Evolutionary conservation across 805 yeast species (phyloP), one percentile per base, ranked within the genome.

Genomic region (Kodamaea fukazawae): DNA sequence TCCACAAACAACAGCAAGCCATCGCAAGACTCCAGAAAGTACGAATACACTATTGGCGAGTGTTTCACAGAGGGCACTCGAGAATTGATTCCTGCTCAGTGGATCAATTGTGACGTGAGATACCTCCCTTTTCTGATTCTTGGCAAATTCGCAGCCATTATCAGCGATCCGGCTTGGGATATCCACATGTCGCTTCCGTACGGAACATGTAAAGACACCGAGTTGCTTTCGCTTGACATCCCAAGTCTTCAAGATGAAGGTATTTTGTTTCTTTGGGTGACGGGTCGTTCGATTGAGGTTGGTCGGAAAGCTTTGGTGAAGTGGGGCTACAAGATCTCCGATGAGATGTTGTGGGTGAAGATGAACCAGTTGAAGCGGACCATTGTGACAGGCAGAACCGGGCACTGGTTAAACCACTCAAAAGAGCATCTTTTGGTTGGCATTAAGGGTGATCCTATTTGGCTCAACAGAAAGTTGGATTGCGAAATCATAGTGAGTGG

Each of bases 141-240:
- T 41, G 96, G 97, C 2, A 80, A 83, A 62, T 86, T 86, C 64
- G 89, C 75, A 29, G 88, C 82, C 2, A 79, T 90, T 9, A 77
- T 91, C 40, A 91, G 96, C 0, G 98, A 90, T 59, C 96, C 96
- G 3, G 93, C 96, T 6, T 90, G 98, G 98, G 90, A 88, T 48
- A 90, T 90, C 47, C 96, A 90, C 63, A 89, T 86, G 90, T 83
- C 85, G 40, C 60, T 78, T 43, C 88, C 88, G 4, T 81, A 83
- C 57, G 86, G 87, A 9, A 79, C 87, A 2, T 80, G 87, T 56
- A 83, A 83, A 42, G 95, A 86, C 55, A 73, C 78, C 2, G 96
- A 87, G 49, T 65, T 90, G 27, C 60, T 82, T 36, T 69, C 77
- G 8, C 65, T 90, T 16, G 82, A 86, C 18, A 72, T 90, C 58